Conservation (phyloP, 176 grass and related monocot species). For the Carex myosuroides region DNA sequence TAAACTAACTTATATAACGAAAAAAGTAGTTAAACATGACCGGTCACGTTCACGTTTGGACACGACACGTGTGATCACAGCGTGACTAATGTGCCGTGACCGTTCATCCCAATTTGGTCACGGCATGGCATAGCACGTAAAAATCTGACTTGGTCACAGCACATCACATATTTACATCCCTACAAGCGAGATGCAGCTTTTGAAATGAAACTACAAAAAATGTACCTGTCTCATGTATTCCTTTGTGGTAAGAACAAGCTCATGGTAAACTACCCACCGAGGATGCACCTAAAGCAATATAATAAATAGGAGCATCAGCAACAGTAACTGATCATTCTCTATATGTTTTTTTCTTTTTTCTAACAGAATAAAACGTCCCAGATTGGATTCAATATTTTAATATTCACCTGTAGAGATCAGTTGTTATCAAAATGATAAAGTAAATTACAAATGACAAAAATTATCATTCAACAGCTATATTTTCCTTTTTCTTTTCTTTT, state of each 20-base stretch:
- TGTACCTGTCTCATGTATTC: slow-evolving; percentile 89
- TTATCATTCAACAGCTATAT: no score
- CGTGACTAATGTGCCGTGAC: no score
- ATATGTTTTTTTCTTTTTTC: no score
- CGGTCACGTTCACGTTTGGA: no score
- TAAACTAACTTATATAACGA: no score
- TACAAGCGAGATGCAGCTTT: not conserved
- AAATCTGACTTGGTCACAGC: no score
- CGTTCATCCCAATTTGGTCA: no score
- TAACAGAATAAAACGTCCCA: not conserved
- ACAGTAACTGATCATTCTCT: not conserved
- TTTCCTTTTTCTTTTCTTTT: no score
- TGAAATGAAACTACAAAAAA: not conserved
- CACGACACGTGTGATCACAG: no score
- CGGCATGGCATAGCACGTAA: no score
- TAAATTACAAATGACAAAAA: not conserved
- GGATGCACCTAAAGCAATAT: slow-evolving; percentile 48
- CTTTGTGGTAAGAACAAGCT: slow-evolving; percentile 85
- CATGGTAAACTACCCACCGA: slow-evolving; percentile 76
- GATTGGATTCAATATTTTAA: not conserved
- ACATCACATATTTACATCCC: no score
- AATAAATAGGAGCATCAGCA: not conserved
- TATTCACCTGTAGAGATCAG: not conserved
- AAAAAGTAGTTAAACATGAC: no score
- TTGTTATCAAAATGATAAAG: not conserved